Evolutionary conservation across 257 asterid genomes (phyloP).

Genomic region (Jacaranda mimosifolia): DNA sequence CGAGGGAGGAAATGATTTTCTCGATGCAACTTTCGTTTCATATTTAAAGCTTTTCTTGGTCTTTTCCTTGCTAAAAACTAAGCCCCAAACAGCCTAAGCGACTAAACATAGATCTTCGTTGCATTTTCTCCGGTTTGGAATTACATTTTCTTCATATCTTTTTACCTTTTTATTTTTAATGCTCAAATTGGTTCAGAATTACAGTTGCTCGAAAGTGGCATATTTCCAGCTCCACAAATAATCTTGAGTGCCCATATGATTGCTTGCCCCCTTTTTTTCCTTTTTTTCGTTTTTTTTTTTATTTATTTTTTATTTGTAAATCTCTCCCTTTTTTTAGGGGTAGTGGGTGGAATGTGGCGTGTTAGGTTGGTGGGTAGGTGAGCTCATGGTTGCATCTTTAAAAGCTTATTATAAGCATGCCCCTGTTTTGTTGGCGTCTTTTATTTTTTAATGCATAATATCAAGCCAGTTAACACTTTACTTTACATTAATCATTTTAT

Average conservation of each 20-base stretch:
- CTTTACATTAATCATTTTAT: background rate
- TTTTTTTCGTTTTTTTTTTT: no score
- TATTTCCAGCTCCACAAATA: conserved; percentile 1
- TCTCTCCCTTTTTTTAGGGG: background rate
- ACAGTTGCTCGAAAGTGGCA: conserved; percentile 4
- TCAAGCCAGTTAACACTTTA: conserved; percentile 11
- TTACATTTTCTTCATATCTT: background rate
- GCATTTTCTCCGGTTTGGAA: conserved; percentile 6
- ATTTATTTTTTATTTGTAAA: background rate
- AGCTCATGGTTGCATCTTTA: conserved; percentile 31
- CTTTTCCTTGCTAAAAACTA: no score
- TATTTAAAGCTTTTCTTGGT: no score
- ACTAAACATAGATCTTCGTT: conserved; percentile 9
- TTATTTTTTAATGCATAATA: conserved; percentile 19
- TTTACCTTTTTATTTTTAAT: background rate
- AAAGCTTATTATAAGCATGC: background rate
- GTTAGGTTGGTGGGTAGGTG: conserved; percentile 33
- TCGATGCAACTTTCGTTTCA: no score
- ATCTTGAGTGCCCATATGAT: conserved; percentile 22
- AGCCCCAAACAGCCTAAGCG: background rate
- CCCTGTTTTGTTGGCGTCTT: conserved; percentile 6
- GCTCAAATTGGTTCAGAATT: conserved; percentile 2
- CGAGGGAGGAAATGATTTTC: no score
- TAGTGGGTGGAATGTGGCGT: conserved; percentile 31
- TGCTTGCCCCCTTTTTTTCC: background rate